Evolutionary conservation across 805 yeast genomes (phyloP).

Genomic region (Dipodascus albidus): DNA sequence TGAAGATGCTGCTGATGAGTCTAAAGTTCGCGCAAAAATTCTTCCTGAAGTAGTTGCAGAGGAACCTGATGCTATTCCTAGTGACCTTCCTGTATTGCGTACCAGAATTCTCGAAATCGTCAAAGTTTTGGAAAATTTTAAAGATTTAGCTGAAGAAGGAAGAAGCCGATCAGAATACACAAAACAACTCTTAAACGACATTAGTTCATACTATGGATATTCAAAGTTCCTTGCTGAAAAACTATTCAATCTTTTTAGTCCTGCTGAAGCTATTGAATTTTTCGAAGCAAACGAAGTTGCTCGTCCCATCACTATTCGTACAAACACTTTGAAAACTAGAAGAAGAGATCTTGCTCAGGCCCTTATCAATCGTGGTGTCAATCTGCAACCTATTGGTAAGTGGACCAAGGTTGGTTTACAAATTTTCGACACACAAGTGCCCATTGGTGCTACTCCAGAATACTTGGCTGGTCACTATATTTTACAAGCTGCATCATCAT

Average conservation of each 20-base stretch:
- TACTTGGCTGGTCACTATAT: constrained; percentile 96
- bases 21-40: constrained; percentile 9
- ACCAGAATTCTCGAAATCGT: constrained; percentile 94
- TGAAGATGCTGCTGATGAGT: constrained; percentile 12
- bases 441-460: constrained; percentile 99
- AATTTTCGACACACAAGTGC: constrained; percentile 97
- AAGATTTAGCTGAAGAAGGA: constrained; percentile 72
- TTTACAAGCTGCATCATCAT: constrained; percentile 96
- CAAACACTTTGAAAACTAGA: constrained; percentile 91
- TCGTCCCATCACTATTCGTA: constrained; percentile 92
- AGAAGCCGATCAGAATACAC: constrained; percentile 75
- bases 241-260: constrained; percentile 80
- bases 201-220: constrained; percentile 90
- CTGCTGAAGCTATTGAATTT: constrained; percentile 94
- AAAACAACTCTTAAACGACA: constrained; percentile 69
- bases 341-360: constrained; percentile 94
- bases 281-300: constrained; percentile 97
- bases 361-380: constrained; percentile 91
- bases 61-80: constrained; percentile 55
- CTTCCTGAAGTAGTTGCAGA: constrained; percentile 1
- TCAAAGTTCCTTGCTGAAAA: constrained; percentile 87
- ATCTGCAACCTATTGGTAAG: constrained; percentile 89
- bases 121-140: constrained; percentile 85
- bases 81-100: constrained; percentile 71
- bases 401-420: constrained; percentile 99